Base-by-base conservation (phyloP, 352 stramenopile genomes). In the Detonula confervacea region DNA sequence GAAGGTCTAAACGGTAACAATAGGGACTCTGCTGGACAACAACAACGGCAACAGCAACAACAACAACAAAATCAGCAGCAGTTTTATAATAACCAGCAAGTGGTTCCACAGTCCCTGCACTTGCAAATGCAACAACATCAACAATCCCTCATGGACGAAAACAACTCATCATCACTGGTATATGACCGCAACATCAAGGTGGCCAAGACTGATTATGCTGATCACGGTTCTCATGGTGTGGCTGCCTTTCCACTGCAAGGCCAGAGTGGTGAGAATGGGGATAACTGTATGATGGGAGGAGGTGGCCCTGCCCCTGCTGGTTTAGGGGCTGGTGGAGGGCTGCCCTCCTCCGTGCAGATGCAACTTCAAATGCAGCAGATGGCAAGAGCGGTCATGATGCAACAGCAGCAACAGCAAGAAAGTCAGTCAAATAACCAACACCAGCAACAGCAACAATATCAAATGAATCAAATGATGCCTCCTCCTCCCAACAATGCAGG, bases 141-240 rank as follows among this genome's bases (percentile, higher is more conserved):
- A 16, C 18, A 71, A 27, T 30, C 54, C 22, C 24, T 51, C 24
- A 14, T 39, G 27, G 24, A 12, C 12, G 44, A 7, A 3, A 68
- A 76, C 60, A 64, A 69, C 12, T 63, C 67, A 22, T 69, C 73
- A 9, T 75, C 73, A 33, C 42, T 75, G 29, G 37, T 79, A n/a
- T 80, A 73, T 60, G 70, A 82, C 71, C 54, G 77, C 70, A 86
- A 75, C n/a, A 70, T 61, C 25, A 89, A 88, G 44, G 78, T 87
- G 39, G 73, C 77, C 4, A 90, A 89, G 74, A 81, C 55, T 9
- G 51, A 76, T 55, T 84, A 84, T 57, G 20, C 52, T 12, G 80
- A 88, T 77, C 80, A 81, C 59, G 84, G 80, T 25, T 66, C 72
- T 52, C 83, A 86, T 60, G 74, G 67, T 29, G 52, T 82, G 14